These are phyloP conservation scores for Physcomitrium patens DNA, from an alignment of 225 moss, liverwort and hornwort genomes.

Conservation along the genomic window DNA sequence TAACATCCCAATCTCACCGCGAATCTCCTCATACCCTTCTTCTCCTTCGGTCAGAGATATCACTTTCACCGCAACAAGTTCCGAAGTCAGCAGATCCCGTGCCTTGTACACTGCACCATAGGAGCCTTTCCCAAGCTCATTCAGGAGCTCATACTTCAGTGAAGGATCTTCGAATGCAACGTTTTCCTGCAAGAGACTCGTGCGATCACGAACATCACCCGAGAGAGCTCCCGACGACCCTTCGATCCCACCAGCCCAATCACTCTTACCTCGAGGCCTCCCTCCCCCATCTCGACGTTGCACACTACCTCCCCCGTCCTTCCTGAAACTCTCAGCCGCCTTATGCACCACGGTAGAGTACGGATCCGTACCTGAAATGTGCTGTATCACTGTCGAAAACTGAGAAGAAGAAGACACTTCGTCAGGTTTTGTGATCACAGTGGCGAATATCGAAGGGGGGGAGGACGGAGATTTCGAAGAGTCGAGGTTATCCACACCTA, in stretches of 20 bases:
- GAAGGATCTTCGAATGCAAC: conserved; percentile 86
- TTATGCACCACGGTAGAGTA: conserved; percentile 72
- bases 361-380: conserved; percentile 46
- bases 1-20: conserved; percentile 96
- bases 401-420: conserved; percentile 57
- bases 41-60: conserved; percentile 96
- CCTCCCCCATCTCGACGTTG: conserved; percentile 31
- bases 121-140: conserved; percentile 96
- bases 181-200: conserved; percentile 68
- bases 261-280: conserved; percentile 11
- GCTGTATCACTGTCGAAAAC: conserved; percentile 86
- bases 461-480: conserved; percentile 38
- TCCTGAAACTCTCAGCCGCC: conserved; percentile 61
- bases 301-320: conserved; percentile 35
- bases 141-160: conserved; percentile 89
- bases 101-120: conserved; percentile 99
- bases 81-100: conserved; percentile 86
- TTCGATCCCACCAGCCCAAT: conserved; percentile 40
- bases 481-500: conserved; percentile 1
- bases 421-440: conserved; percentile 79
- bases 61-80: conserved; percentile 97
- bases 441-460: conserved; percentile 79
- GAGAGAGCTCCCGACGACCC: conserved; percentile 25
- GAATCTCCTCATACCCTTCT: conserved; percentile 98
- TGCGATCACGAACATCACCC: conserved; percentile 52